Base-by-base conservation (phyloP, 2,329 filamentous ascomycete species). In the Aspergillus texensis region DNA sequence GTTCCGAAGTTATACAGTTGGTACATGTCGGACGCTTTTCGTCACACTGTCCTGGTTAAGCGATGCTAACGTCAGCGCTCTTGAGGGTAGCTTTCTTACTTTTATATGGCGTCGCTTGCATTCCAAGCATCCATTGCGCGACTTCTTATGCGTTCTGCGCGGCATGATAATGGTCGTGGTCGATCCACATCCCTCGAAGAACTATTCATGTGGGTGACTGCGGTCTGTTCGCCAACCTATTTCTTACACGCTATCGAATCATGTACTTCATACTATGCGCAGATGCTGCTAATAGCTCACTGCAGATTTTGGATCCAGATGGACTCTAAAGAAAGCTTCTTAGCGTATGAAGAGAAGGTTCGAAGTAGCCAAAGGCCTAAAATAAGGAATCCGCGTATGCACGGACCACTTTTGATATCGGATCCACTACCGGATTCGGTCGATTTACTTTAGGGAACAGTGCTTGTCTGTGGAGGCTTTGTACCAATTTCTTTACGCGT, bases 51-150 rank as follows among this genome's bases (percentile, higher is more conserved):
- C 26, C 32, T 10, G 16, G 52, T 62, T 61, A 43, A 57, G 26
- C n/a, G 28, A 48, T 14, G 14, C 14, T 16, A 36, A 5, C 19
- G 12, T 3, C 11, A 16, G 14, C 55, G 11, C 24, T n/a, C 34
- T 19, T 19, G 16, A 28, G 19, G 34, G 46, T n/a, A 11, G 19
- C 4, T 36, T 61, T 50, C 63, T 50, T 66, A 78, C 77, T 67
- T 78, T 79, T 52, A 79, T 70, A 62, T 79, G 77, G 10, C 77
- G 72, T 28, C 71, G 71, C 63, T 80, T 79, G 61, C 77, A 79
- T 65, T 77, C 71, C 9, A 69, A 36, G 55, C 78, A 79, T 28
- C 77, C 78, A 62, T 74, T 75, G 48, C 75, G 71, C n/a, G 77
- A 79, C 65, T 79, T 80, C 46, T 68, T 73, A 62, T 79, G 78